A percentile compares a stretch with the other conserved stretches of the same genome.
Evolutionary conservation across 1,284 basidiomycete species (phyloP).

Genomic region (Sphaerobolus stellatus): DNA sequence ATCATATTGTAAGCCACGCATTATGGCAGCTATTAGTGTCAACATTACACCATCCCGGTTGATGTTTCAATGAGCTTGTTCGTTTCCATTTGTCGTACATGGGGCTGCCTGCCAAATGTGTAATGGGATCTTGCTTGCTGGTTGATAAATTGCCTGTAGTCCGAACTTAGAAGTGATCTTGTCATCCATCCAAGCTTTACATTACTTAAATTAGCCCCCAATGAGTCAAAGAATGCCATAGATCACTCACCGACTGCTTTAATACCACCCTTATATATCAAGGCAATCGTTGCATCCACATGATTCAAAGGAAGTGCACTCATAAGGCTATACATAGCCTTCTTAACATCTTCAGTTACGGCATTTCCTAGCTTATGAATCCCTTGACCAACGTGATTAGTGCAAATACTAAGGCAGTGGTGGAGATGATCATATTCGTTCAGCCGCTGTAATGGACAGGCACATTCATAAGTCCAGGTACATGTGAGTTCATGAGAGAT

Average conservation of each 20-base stretch:
- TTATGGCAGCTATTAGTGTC: conserved; percentile 23
- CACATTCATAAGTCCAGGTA: background rate
- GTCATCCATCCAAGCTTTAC: conserved; percentile 27
- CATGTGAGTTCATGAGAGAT: background rate
- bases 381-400: conserved; percentile 2
- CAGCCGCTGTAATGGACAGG: background rate
- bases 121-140: background rate
- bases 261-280: conserved; percentile 14
- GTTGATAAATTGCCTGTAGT: conserved; percentile 12
- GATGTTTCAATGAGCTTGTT: conserved; percentile 8
- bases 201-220: background rate
- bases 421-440: conserved; percentile 6
- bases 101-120: background rate
- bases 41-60: conserved; percentile 24
- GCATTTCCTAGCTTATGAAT: background rate
- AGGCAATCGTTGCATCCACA: background rate
- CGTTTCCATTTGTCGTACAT: background rate
- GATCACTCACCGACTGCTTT: conserved; percentile 16
- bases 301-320: background rate
- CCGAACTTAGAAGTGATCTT: conserved; percentile 20
- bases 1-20: conserved; percentile 26
- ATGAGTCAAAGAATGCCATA: background rate
- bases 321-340: conserved; percentile 8
- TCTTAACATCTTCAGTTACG: background rate
- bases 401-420: conserved; percentile 1